Evolutionary conservation across 129 eudicot genomes (phyloP).

Genomic region (Flaveria trinervia): DNA sequence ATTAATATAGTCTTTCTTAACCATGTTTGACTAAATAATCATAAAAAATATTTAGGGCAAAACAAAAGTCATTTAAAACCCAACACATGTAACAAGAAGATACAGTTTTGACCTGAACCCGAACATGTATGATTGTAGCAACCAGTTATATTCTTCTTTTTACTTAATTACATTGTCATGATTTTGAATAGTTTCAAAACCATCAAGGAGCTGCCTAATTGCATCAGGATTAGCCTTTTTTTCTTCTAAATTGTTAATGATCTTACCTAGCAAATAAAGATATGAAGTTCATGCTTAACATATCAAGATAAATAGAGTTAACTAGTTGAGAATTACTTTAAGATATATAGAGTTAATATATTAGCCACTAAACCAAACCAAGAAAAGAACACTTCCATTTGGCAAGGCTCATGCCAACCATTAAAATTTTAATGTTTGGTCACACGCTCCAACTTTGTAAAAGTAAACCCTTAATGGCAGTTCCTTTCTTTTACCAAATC

Average conservation of each 20-base stretch:
- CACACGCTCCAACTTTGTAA: conserved; percentile 61
- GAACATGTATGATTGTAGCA: neutral
- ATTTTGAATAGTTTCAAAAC: neutral
- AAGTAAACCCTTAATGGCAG: conserved; percentile 38
- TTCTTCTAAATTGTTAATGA: conserved; percentile 9
- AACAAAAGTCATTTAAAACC: neutral
- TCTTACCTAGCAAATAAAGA: conserved; percentile 25
- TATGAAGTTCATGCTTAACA: neutral
- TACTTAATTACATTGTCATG: neutral
- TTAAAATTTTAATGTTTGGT: conserved; percentile 56
- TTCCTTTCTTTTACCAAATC: conserved; percentile 27
- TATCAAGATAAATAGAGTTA: conserved; percentile 3
- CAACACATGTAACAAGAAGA: no score
- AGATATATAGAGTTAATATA: conserved; percentile 13
- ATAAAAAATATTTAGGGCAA: neutral
- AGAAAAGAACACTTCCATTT: conserved; percentile 27
- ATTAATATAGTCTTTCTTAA: no score
- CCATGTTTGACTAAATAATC: no score
- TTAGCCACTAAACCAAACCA: conserved; percentile 31
- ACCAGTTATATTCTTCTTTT: neutral
- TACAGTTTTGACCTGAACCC: neutral
- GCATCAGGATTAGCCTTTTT: conserved; percentile 22
- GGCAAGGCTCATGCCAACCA: conserved; percentile 48
- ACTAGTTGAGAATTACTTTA: conserved; percentile 28
- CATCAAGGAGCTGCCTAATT: neutral